A percentile compares a stretch with the other conserved stretches of the same genome.
Evolutionary conservation across 805 yeast genomes (phyloP).

Genomic region (Metschnikowia hibisci): DNA sequence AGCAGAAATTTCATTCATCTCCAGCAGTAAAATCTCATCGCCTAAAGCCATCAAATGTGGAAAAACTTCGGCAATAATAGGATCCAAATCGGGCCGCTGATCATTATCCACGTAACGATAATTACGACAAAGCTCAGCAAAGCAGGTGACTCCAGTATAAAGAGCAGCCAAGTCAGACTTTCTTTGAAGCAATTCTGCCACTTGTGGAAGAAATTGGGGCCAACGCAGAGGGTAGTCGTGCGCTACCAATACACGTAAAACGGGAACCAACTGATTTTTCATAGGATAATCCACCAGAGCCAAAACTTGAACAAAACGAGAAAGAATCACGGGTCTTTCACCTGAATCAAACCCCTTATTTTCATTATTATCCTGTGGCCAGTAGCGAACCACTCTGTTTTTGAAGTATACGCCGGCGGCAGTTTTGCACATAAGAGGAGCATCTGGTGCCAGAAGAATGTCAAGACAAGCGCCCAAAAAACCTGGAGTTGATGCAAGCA

Average conservation of each 20-base stretch:
- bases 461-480: slow-evolving; percentile 82
- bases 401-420: slow-evolving; percentile 84
- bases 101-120: slow-evolving; percentile 69
- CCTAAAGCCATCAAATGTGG: slow-evolving; percentile 69
- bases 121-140: slow-evolving; percentile 64
- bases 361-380: slow-evolving; percentile 47
- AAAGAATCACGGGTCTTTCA: slow-evolving; percentile 72
- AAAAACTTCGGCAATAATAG: slow-evolving; percentile 53
- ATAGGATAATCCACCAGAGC: slow-evolving; percentile 32
- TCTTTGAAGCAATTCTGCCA: slow-evolving; percentile 31
- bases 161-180: slow-evolving; percentile 27
- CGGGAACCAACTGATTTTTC: slow-evolving; percentile 39
- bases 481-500: slow-evolving; percentile 58
- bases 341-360: slow-evolving; percentile 48
- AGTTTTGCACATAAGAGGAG: slow-evolving; percentile 43
- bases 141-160: slow-evolving; percentile 66
- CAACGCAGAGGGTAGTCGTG: slow-evolving; percentile 35
- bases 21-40: slow-evolving; percentile 35
- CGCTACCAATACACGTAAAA: slow-evolving; percentile 37
- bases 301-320: slow-evolving; percentile 63
- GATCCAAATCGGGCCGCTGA: slow-evolving; percentile 29
- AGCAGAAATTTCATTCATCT: slow-evolving; percentile 41
- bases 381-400: slow-evolving; percentile 61
- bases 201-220: slow-evolving; percentile 31
- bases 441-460: slow-evolving; percentile 51